Evolutionary conservation across 1,284 basidiomycete genomes (phyloP), one percentile per base, ranked within the genome.

Genomic region (Leccinum subspadiceum): DNA sequence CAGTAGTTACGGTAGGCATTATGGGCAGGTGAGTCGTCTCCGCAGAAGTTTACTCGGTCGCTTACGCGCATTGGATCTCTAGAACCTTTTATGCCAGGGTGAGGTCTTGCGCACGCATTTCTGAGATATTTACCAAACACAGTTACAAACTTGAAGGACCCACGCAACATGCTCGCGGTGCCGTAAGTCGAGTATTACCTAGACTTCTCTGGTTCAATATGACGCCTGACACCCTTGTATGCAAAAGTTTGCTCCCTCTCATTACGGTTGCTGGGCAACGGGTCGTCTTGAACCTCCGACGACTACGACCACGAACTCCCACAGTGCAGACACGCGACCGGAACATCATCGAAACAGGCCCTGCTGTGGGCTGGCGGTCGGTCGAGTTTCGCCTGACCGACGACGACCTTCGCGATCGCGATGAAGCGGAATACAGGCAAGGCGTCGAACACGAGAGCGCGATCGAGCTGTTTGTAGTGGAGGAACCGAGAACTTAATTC

Each of bases 261-360:
- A 49, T 62, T 3, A 12, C 26, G 12, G 33, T 61, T 5, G 15
- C 49, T 12, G 61, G 61, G 24, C 61, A 62, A 49, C 53, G 62
- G 2, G 44, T 37, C 13, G 48, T 62, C 13, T 37, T 62, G 9
- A 62, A 64, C 58, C 58, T 62, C 2, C 62, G 61, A 29, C 17
- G 41, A 20, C 17, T 46, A 20, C 41, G 8, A 46, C 41, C 41
- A 9, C 41, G 17, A 20, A 5, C 5, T 20, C 10, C 10, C 41
- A 20, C 5, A 5, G 10, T 46, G 17, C 41, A 20, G 0, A 46
- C 41, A 0, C 41, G 17, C 41, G 41, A 46, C 17, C 17, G 41
- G 41, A 46, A 46, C 17, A 12, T 20, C 17, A 20, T 20, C 3
- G 41, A 46, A 12, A 20, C 17, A 44, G 41, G 41, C n/a, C n/a